Base-by-base conservation (phyloP, 805 yeast genomes). In the Saturnispora sanitii region DNA sequence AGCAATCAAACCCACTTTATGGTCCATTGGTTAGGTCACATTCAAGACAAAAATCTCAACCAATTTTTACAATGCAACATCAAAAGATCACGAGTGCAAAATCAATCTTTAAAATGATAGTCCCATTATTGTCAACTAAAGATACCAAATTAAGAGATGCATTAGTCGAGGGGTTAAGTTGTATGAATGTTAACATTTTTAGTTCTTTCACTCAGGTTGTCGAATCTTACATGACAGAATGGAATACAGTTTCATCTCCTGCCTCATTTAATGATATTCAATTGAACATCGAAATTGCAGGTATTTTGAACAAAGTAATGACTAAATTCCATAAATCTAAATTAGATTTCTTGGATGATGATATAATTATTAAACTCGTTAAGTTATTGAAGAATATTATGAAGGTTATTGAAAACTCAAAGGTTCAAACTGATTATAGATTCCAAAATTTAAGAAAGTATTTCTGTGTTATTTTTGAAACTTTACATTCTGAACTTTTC, bases 21-120 rank as follows among this genome's bases (percentile, higher is more conserved):
- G 65, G 72, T 27, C 75, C 77, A 0, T 52, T 62, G 8, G 66
- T 65, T 9, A 70, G 72, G 35, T 66, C 74, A 5, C 94, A 83
- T 51, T 77, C 80, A 0, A 66, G 92, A 44, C 87, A 85, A 52
- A 79, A 73, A 51, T 79, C 90, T 1, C 78, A 82, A 50, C 95
- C 83, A 45, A 70, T 82, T 50, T 74, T 82, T 51, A 84, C 84
- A 0, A 73, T 86, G 27, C 95, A 86, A 51, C 94, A 84, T 50
- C 94, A 87, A 55, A 82, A 85, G 38, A 88, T 92, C 41, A 88
- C 95, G 1, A 85, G 96, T 45, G 96, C 96, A 0, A 79, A 81
- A 44, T 80, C 95, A 0, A 79, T 92, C 2, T 92, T 92, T 63
- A 73, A 80, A 42, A 78, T 92, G 80, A 88, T 86, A 0, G 65